Conservation (phyloP, 306 rosid species). For the Trichosanthes cucumerina region DNA sequence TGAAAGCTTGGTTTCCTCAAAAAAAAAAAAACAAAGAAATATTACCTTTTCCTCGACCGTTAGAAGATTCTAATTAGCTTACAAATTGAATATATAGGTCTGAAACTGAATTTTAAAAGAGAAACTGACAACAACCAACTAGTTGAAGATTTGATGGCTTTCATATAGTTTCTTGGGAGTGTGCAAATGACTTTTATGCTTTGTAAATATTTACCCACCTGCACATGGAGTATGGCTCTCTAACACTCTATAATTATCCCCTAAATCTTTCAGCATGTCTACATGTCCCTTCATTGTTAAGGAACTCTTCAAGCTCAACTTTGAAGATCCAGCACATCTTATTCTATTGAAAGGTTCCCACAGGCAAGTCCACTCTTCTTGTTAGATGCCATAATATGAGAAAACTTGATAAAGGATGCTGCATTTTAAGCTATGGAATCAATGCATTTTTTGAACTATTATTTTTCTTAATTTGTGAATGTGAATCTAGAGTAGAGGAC, state of each 20-base stretch:
- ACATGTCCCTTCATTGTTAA: constrained; percentile 48
- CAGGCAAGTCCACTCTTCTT: constrained; percentile 41
- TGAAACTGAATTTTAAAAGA: background rate
- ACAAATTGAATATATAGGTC: background rate
- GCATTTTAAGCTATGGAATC: background rate
- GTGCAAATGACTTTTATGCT: constrained; percentile 4
- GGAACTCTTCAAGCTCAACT: constrained; percentile 49
- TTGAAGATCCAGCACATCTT: constrained; percentile 52
- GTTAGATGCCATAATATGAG: background rate
- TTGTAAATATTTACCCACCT: background rate
- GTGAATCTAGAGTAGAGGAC: background rate
- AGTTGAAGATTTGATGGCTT: background rate
- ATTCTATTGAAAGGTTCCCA: constrained; percentile 35
- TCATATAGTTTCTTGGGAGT: background rate
- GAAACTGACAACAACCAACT: background rate
- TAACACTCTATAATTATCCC: constrained; percentile 3
- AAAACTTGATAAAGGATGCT: no score
- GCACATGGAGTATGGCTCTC: background rate
- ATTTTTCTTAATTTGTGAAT: background rate
- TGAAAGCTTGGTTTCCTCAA: no score
- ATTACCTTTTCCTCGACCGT: background rate
- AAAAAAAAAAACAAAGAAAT: no score
- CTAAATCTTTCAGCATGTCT: constrained; percentile 38
- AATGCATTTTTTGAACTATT: background rate
- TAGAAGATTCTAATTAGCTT: background rate